Base-by-base conservation (phyloP, 495 filamentous ascomycete species). In the Pyrenopolyporus hunteri region DNA sequence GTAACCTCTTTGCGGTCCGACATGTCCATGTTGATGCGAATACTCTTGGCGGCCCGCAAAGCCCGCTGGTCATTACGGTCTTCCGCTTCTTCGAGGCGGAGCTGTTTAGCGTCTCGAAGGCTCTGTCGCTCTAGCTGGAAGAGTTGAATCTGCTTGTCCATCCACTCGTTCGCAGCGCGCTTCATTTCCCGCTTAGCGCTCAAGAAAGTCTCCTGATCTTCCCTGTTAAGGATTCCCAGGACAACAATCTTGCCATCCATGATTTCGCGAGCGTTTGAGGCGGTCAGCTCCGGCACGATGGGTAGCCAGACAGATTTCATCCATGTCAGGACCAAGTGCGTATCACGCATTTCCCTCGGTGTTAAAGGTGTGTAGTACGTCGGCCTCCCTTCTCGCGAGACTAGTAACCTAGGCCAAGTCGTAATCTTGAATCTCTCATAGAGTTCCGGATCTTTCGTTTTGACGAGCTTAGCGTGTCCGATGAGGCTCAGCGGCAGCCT, bases 291-390 rank as follows among this genome's bases (percentile, higher is more conserved):
- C 2, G 94, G 94, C 13, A 98, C 91, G 50, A 98, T 93, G n/a
- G 94, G 94, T 26, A 97, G 82, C 95, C 95, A 98, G 17, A 96
- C 91, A 14, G 85, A 89, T 59, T 88, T 88, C 93, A 98, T 97
- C 94, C 94, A 98, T 54, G 79, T 79, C 2, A 97, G 82, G 13
- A 98, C 82, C 68, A 87, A 81, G 25, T 85, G 81, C 57, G 87
- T 87, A 61, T 98, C 92, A 39, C 94, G 85, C 89, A 97, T 97
- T 52, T 96, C 90, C 60, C 86, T 83, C 1, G 94, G 94, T 1
- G 89, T 84, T 14, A 98, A 79, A 11, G 86, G 88, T 29, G 83
- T 87, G 74, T 94, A 98, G 70, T 96, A 96, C 6, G 85, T 94
- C 44, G 93, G 87, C 8, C 89, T 85, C 6, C 91, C 91, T 72